These are phyloP conservation scores for Tuber magnatum DNA, from an alignment of 495 filamentous ascomycete species.

Conservation along the genomic window DNA sequence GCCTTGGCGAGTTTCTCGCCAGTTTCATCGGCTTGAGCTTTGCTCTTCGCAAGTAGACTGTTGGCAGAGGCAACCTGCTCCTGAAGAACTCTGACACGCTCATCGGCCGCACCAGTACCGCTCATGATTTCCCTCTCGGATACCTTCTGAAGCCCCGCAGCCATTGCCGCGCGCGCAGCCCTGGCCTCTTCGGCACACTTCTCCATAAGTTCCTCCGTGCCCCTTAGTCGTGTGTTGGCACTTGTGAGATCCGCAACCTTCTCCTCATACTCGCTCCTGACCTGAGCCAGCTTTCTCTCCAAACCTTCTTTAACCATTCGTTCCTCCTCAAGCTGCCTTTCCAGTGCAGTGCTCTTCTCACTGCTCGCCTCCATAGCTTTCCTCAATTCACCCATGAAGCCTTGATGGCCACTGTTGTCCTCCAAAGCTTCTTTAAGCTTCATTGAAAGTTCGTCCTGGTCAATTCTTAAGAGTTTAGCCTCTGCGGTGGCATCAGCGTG, in stretches of 20 bases:
- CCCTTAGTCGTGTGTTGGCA: slow-evolving; percentile 62
- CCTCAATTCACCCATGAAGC: slow-evolving; percentile 64
- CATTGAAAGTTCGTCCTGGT: slow-evolving; percentile 72
- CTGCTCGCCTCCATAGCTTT: slow-evolving; percentile 71
- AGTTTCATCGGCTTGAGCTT: slow-evolving; percentile 79
- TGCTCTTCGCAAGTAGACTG: slow-evolving; percentile 72
- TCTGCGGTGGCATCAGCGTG: slow-evolving; percentile 67
- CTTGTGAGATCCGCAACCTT: slow-evolving; percentile 71
- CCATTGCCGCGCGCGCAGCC: slow-evolving; percentile 73
- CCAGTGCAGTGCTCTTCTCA: slow-evolving; percentile 65
- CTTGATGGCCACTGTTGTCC: slow-evolving; percentile 62
- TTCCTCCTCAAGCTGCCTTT: slow-evolving; percentile 80
- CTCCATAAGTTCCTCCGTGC: slow-evolving; percentile 87
- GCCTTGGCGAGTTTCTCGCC: slow-evolving; percentile 83
- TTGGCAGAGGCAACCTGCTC: slow-evolving; percentile 72
- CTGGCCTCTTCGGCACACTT: slow-evolving; percentile 79
- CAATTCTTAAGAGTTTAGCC: slow-evolving; percentile 64
- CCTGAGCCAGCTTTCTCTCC: slow-evolving; percentile 70
- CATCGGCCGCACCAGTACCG: slow-evolving; percentile 54
- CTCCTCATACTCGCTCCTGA: slow-evolving; percentile 80
- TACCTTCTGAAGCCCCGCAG: slow-evolving; percentile 72
- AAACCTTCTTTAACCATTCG: slow-evolving; percentile 63
- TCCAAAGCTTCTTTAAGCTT: slow-evolving; percentile 60
- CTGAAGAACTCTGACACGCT: slow-evolving; percentile 71
- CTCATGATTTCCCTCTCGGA: slow-evolving; percentile 48